Percentiles rank a stretch among this genome's conserved stretches.
Evolutionary conservation across 2,329 filamentous ascomycete species (phyloP).

Genomic region (Aspergillus glaucus): DNA sequence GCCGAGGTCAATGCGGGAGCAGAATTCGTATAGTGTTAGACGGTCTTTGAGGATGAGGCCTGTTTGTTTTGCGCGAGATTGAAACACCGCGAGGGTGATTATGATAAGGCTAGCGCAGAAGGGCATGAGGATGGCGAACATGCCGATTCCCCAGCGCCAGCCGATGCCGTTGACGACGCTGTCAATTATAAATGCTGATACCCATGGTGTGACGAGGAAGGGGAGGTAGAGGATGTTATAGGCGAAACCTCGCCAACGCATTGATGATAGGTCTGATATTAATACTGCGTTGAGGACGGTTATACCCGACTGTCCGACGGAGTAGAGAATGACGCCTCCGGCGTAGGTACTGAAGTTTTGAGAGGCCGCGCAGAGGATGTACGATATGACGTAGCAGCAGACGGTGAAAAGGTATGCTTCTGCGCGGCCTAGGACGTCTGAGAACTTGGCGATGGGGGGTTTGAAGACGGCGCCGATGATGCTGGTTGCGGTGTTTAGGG

Average conservation of each 20-base stretch:
- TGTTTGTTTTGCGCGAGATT: conserved; percentile 26
- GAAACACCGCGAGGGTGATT: conserved; percentile 31
- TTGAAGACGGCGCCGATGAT: conserved; percentile 38
- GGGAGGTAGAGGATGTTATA: conserved; percentile 35
- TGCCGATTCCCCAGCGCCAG: conserved; percentile 42
- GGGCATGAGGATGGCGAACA: conserved; percentile 40
- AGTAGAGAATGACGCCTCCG: conserved; percentile 32
- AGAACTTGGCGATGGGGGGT: conserved; percentile 38
- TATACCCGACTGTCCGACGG: conserved; percentile 34
- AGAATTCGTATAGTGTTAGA: conserved; percentile 22
- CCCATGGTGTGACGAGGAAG: conserved; percentile 37
- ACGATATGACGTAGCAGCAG: conserved; percentile 31
- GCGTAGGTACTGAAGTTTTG: conserved; percentile 32
- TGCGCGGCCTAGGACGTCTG: conserved; percentile 37
- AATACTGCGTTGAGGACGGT: conserved; percentile 38
- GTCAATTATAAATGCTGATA: conserved; percentile 37
- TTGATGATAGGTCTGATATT: conserved; percentile 38
- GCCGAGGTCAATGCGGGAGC: conserved; percentile 29
- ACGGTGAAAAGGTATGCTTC: conserved; percentile 33
- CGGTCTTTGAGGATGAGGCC: conserved; percentile 22
- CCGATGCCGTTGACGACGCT: conserved; percentile 35
- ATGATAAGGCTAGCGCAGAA: conserved; percentile 32
- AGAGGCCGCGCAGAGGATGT: conserved; percentile 34
- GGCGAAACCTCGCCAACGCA: conserved; percentile 36
- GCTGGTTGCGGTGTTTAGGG: conserved; percentile 30